Percentiles rank a stretch among this genome's conserved stretches.
These are phyloP conservation scores for Nicotiana rustica DNA, from an alignment of 305 asterid species.

Conservation along the genomic window DNA sequence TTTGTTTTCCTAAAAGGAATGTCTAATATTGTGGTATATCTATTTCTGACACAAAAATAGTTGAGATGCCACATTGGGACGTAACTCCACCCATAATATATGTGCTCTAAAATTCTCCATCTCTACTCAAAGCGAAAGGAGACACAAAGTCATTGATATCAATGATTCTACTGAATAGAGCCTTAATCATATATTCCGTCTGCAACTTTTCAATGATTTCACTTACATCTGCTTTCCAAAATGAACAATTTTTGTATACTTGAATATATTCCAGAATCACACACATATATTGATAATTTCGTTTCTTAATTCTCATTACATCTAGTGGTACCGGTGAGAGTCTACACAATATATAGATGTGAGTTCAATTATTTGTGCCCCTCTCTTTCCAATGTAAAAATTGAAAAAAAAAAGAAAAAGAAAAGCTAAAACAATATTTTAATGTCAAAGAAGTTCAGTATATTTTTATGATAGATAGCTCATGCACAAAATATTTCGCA, in stretches of 20 bases:
- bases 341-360: too few relatives aligned
- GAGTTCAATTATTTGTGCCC: too few relatives aligned
- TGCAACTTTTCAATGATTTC: constrained; percentile 22
- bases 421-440: too few relatives aligned
- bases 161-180: constrained; percentile 4
- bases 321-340: too few relatives aligned
- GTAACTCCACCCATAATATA: not conserved
- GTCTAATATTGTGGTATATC: constrained; percentile 18
- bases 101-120: constrained; percentile 15
- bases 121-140: constrained; percentile 3
- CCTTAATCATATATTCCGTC: constrained; percentile 3
- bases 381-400: too few relatives aligned
- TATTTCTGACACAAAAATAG: constrained; percentile 30
- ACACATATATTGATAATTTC: not conserved
- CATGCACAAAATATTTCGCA: too few relatives aligned
- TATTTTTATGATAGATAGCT: not conserved
- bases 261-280: not conserved
- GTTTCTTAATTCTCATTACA: too few relatives aligned
- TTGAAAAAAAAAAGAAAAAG: fast-evolving
- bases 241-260: constrained; percentile 8
- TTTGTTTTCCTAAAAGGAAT: constrained; percentile 44
- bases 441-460: not conserved
- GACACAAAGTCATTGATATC: not conserved
- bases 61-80: not conserved
- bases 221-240: constrained; percentile 3